A percentile compares a stretch with the other conserved stretches of the same genome.
phyloP scores from a whole-genome alignment of 176 grass and related monocot species.

The Avena sativa region DNA sequence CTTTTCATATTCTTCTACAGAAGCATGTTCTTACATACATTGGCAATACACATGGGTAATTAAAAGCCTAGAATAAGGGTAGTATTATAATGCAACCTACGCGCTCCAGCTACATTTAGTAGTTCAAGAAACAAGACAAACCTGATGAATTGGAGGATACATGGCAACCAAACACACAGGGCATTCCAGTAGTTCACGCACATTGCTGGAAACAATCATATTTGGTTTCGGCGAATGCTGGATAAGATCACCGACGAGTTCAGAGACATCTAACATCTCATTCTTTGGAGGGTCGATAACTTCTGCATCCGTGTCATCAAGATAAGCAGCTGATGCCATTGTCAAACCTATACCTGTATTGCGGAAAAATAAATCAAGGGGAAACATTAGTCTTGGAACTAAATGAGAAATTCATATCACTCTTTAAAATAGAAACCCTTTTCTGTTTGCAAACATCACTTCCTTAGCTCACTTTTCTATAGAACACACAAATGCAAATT shows the following conservation, averaged over 20 bases:
- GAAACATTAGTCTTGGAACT: conserved; percentile 16
- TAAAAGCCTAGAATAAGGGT: conserved; percentile 26
- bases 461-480: background rate
- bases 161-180: conserved; percentile 95
- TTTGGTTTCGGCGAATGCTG: conserved; percentile 79
- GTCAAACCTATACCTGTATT: conserved; percentile 35
- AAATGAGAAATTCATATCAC: background rate
- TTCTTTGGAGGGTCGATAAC: conserved; percentile 73
- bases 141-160: conserved; percentile 99
- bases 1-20: background rate
- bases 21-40: background rate
- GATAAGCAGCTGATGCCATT: conserved; percentile 76
- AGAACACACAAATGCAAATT: background rate
- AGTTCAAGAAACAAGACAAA: conserved; percentile 41
- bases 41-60: background rate
- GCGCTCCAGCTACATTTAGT: background rate
- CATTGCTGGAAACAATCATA: conserved; percentile 71
- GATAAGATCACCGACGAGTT: conserved; percentile 69
- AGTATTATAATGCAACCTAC: background rate
- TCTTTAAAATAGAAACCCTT: background rate
- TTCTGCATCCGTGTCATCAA: conserved; percentile 75
- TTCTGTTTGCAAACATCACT: background rate
- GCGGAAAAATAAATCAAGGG: background rate
- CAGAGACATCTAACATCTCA: conserved; percentile 74
- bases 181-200: conserved; percentile 89